Percentiles rank a stretch among this genome's conserved stretches.
Conservation (phyloP, 2,329 filamentous ascomycete genomes). For the Arthrobotrys megalospora region DNA sequence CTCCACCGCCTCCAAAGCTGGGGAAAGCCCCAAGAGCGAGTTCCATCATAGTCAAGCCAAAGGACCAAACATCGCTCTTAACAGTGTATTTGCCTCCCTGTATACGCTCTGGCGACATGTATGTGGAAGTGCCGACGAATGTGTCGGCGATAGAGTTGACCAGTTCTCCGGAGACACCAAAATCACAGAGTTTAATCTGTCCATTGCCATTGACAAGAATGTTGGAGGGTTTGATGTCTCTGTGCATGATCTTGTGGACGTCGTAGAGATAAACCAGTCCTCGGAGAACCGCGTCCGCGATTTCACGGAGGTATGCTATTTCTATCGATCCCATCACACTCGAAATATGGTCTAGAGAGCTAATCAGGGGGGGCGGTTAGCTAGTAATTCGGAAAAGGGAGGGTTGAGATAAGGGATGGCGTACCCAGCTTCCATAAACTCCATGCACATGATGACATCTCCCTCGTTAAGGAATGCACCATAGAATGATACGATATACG, state of each 20-base stretch:
- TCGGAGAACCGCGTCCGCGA: slow-evolving; percentile 93
- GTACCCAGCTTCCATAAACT: slow-evolving; percentile 99
- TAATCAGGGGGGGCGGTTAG: slow-evolving; percentile 67
- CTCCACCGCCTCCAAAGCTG: slow-evolving; percentile 80
- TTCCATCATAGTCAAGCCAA: slow-evolving; percentile 95
- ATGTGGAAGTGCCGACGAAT: slow-evolving; percentile 97
- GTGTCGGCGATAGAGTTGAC: slow-evolving; percentile 99
- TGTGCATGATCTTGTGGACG: slow-evolving; percentile 97
- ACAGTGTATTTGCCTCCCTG: slow-evolving; percentile 97
- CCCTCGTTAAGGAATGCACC: slow-evolving; percentile 97
- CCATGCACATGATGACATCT: slow-evolving; percentile 99
- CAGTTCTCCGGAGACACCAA: slow-evolving; percentile 97
- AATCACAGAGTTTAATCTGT: slow-evolving; percentile 97
- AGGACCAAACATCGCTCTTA: slow-evolving; percentile 99
- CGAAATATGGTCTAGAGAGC: slow-evolving; percentile 92
- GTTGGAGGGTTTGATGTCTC: slow-evolving; percentile 98
- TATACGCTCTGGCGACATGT: slow-evolving; percentile 99
- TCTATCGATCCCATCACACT: slow-evolving; percentile 94
- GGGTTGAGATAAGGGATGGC: slow-evolving; percentile 66
- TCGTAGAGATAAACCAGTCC: slow-evolving; percentile 95
- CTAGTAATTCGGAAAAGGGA: neutral
- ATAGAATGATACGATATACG: slow-evolving; percentile 97
- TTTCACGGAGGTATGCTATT: slow-evolving; percentile 96
- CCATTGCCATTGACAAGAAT: slow-evolving; percentile 95
- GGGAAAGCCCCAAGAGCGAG: slow-evolving; percentile 97